Evolutionary conservation across 345 rosid genomes (phyloP).

Genomic region (Bruguiera parviflora): DNA sequence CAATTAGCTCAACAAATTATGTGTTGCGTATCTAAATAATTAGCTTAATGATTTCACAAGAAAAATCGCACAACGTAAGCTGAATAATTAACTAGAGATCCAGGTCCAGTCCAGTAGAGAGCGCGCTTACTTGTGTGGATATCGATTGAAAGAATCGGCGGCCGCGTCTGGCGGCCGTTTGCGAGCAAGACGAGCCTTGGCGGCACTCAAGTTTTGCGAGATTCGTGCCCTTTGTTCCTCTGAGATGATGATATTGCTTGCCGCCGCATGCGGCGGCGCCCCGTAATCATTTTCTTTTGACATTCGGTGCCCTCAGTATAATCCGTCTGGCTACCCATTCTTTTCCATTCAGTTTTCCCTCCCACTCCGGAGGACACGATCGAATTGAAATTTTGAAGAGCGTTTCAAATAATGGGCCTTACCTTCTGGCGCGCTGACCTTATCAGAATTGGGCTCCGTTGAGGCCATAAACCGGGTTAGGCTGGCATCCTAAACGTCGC

Average conservation of each 20-base stretch:
- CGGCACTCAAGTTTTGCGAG: conserved; percentile 57
- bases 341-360: neutral
- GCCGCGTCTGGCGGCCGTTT: conserved; percentile 46
- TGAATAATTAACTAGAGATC: too few species aligned
- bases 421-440: neutral
- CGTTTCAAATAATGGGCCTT: neutral
- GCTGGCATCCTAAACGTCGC: too few species aligned
- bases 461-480: too few species aligned
- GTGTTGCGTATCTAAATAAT: neutral
- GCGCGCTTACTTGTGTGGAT: conserved; percentile 33
- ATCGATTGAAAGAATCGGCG: conserved; percentile 10
- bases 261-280: neutral
- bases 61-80: too few species aligned
- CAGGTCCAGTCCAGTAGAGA: neutral
- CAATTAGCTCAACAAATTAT: neutral
- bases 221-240: conserved; percentile 41
- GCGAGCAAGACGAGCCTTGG: conserved; percentile 62
- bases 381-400: neutral
- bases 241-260: conserved; percentile 17
- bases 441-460: too few species aligned
- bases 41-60: too few species aligned
- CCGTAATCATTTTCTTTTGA: conserved; percentile 14
- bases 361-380: neutral
- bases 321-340: neutral
- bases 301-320: neutral